phyloP scores from a whole-genome alignment of 805 yeast genomes.

The Nakazawaea laoshanensis region DNA sequence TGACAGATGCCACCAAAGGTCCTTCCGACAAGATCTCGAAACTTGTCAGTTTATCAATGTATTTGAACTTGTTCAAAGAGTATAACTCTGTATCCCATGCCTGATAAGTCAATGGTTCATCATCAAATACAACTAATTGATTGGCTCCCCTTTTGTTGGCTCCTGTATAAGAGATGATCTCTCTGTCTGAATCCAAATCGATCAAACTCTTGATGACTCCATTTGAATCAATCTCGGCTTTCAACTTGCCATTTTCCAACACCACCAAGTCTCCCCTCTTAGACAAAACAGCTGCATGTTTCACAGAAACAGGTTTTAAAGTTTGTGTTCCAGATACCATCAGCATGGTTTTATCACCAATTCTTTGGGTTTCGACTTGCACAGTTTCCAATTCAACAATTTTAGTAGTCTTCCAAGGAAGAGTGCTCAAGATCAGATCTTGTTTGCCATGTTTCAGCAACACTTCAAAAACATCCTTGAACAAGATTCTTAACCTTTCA shows the following conservation, averaged over 20 bases:
- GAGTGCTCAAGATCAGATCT: conserved; percentile 36
- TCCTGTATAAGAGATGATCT: conserved; percentile 55
- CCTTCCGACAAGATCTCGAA: conserved; percentile 36
- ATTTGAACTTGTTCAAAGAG: conserved; percentile 64
- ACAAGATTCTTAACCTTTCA: conserved; percentile 41
- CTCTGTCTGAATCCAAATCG: conserved; percentile 52
- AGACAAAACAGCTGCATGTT: conserved; percentile 33
- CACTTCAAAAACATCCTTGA: conserved; percentile 39
- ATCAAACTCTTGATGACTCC: conserved; percentile 55
- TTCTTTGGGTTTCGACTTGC: neutral
- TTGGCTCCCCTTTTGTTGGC: conserved; percentile 66
- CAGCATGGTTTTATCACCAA: too few species aligned
- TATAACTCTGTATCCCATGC: conserved; percentile 98
- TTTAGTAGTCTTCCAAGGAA: conserved; percentile 55
- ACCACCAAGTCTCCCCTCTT: conserved; percentile 29
- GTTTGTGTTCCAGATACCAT: neutral
- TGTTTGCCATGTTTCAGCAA: conserved; percentile 18
- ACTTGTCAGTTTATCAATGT: conserved; percentile 33
- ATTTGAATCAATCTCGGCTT: conserved; percentile 41
- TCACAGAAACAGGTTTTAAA: conserved; percentile 20
- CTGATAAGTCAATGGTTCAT: conserved; percentile 83
- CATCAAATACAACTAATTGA: conserved; percentile 76
- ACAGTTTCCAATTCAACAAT: conserved; percentile 22
- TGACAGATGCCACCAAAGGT: conserved; percentile 54
- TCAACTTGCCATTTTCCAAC: conserved; percentile 54